Percentiles rank a stretch among this genome's conserved stretches.
Conservation (phyloP, 2,329 filamentous ascomycete genomes). For the Fusarium decemcellulare region DNA sequence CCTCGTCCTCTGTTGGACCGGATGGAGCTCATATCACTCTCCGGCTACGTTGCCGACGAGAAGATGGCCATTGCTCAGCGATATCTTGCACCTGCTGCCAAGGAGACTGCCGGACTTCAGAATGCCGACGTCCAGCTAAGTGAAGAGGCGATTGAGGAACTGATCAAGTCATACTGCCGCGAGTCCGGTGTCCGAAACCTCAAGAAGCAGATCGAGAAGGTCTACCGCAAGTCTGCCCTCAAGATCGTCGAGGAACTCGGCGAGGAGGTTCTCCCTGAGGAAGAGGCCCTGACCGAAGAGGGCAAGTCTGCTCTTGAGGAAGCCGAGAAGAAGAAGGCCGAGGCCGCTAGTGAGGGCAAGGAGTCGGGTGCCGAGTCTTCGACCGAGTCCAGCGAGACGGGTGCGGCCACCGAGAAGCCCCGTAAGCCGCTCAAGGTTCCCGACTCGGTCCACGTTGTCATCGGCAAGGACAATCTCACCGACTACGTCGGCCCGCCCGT, state of each 20-base stretch:
- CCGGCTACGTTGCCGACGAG: slow-evolving; percentile 96
- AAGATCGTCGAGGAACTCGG: slow-evolving; percentile 98
- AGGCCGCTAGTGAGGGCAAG: slow-evolving; percentile 62
- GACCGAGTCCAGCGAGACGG: slow-evolving; percentile 53
- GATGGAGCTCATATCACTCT: slow-evolving; percentile 98
- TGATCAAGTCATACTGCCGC: slow-evolving; percentile 98
- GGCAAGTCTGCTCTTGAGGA: slow-evolving; percentile 84
- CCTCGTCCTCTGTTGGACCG: slow-evolving; percentile 93
- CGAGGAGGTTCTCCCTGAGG: slow-evolving; percentile 85
- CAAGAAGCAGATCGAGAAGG: slow-evolving; percentile 99
- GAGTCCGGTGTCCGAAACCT: slow-evolving; percentile 97
- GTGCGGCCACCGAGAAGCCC: slow-evolving; percentile 72
- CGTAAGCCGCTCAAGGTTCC: slow-evolving; percentile 86
- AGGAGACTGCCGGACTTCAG: slow-evolving; percentile 91
- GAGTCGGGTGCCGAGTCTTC: slow-evolving; percentile 43
- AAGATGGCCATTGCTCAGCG: slow-evolving; percentile 98
- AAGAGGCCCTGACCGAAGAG: slow-evolving; percentile 86
- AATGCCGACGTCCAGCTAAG: slow-evolving; percentile 91
- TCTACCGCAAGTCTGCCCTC: slow-evolving; percentile 95
- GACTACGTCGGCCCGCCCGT: slow-evolving; percentile 97
- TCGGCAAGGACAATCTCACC: slow-evolving; percentile 90
- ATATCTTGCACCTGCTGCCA: slow-evolving; percentile 94
- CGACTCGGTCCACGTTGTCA: slow-evolving; percentile 86
- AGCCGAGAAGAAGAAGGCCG: slow-evolving; percentile 76
- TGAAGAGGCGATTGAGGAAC: slow-evolving; percentile 90